These are phyloP conservation scores for Sugiyamaella novakii DNA, from an alignment of 1,139 yeast genomes.

Conservation along the genomic window DNA sequence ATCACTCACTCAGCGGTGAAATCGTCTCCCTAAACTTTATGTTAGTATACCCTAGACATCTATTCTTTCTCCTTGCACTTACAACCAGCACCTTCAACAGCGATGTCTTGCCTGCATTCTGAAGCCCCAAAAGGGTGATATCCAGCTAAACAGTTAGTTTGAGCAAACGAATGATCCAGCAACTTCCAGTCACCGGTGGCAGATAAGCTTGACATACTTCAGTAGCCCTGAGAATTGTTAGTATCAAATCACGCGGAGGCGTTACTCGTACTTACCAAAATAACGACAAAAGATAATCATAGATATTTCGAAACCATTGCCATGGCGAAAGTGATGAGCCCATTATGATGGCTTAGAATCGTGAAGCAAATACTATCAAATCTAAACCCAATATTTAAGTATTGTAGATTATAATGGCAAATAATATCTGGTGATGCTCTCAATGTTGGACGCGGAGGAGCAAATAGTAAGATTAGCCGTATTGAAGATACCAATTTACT, in stretches of 20 bases:
- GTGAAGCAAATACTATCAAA: too few species aligned
- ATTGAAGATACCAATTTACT: too few species aligned
- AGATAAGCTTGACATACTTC: constrained; percentile 27
- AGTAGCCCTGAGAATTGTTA: constrained; percentile 29
- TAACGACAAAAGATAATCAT: constrained; percentile 36
- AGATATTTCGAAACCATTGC: constrained; percentile 34
- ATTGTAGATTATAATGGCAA: too few species aligned
- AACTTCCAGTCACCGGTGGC: neutral
- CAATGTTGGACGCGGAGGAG: too few species aligned
- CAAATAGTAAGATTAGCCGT: too few species aligned
- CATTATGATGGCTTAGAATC: constrained; percentile 2
- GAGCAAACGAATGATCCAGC: neutral
- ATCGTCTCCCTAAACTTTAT: constrained; percentile 37
- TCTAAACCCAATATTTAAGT: too few species aligned
- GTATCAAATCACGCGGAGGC: too few species aligned
- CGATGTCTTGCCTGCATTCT: constrained; percentile 47
- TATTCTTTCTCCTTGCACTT: constrained; percentile 21
- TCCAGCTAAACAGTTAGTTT: constrained; percentile 36
- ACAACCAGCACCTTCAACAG: constrained; percentile 40
- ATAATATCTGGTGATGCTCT: too few species aligned
- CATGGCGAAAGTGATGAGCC: constrained; percentile 28
- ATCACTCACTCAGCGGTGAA: constrained; percentile 41
- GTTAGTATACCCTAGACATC: neutral
- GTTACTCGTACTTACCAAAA: constrained; percentile 34
- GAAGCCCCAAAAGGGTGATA: constrained; percentile 45